Conservation (phyloP, 352 stramenopile genomes). For the Lagenidium giganteum region DNA sequence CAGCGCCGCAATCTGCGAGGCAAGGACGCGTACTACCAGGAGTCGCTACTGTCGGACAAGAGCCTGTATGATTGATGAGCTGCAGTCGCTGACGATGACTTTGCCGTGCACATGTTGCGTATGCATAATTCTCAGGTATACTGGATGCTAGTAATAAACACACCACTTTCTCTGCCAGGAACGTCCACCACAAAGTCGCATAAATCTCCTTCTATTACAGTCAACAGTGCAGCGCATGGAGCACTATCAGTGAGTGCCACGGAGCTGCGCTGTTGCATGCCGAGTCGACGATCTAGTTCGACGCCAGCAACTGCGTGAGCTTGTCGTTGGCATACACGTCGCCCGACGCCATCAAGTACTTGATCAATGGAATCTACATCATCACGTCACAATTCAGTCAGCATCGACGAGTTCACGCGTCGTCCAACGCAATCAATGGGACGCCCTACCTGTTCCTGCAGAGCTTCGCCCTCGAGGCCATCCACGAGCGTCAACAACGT, state of each 20-base stretch:
- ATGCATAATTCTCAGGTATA: conserved; percentile 18
- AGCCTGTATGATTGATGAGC: conserved; percentile 14
- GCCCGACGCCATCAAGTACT: conserved; percentile 63
- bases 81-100: conserved; percentile 6
- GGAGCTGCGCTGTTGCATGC: background rate
- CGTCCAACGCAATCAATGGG: background rate
- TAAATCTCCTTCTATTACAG: too few relatives aligned
- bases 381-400: conserved; percentile 2
- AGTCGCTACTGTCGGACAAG: conserved; percentile 44
- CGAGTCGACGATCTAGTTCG: conserved; percentile 12
- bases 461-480: conserved; percentile 50
- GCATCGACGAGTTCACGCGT: background rate
- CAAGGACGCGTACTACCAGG: conserved; percentile 36
- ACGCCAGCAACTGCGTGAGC: conserved; percentile 52
- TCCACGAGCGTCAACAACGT: conserved; percentile 64
- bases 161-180: too few relatives aligned
- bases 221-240: background rate
- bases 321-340: conserved; percentile 59
- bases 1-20: conserved; percentile 24
- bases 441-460: conserved; percentile 42
- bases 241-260: background rate
- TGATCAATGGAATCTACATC: conserved; percentile 45
- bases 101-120: conserved; percentile 16
- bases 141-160: too few relatives aligned
- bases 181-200: too few relatives aligned